Evolutionary conservation across 305 asterid species (phyloP).

Genomic region (Lippia alba): DNA sequence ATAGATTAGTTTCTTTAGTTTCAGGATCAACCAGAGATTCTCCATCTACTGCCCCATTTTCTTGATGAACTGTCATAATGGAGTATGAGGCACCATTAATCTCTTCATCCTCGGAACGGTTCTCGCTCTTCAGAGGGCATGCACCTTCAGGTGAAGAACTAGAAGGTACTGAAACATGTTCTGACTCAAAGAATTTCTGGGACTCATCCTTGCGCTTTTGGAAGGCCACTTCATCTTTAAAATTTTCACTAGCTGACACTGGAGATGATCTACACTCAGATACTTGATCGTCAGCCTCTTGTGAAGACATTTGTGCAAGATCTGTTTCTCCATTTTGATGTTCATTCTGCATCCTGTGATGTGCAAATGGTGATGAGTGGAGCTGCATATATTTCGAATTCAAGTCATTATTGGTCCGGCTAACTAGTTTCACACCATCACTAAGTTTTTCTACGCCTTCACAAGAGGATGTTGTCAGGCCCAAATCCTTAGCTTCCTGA

Average conservation of each 20-base stretch:
- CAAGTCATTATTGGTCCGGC: slow-evolving; percentile 26
- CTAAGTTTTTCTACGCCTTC: slow-evolving; percentile 32
- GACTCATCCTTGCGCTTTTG: slow-evolving; percentile 47
- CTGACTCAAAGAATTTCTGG: slow-evolving; percentile 39
- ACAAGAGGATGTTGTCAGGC: slow-evolving; percentile 30
- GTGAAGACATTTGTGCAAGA: slow-evolving; percentile 50
- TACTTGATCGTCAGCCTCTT: slow-evolving; percentile 50
- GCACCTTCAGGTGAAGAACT: slow-evolving; percentile 47
- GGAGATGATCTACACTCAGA: slow-evolving; percentile 49
- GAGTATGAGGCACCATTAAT: slow-evolving; percentile 53
- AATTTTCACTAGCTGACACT: slow-evolving; percentile 40
- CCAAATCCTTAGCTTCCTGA: slow-evolving; percentile 40
- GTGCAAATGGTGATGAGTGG: slow-evolving; percentile 35
- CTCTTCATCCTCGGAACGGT: slow-evolving; percentile 63
- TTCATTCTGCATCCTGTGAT: slow-evolving; percentile 34
- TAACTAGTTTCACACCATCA: slow-evolving; percentile 31
- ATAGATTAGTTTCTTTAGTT: slow-evolving; percentile 50
- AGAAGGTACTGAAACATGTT: slow-evolving; percentile 45
- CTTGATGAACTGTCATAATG: slow-evolving; percentile 51
- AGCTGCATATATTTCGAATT: slow-evolving; percentile 22
- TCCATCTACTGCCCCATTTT: slow-evolving; percentile 52
- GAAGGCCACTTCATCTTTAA: slow-evolving; percentile 44
- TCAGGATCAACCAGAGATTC: slow-evolving; percentile 53
- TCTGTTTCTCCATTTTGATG: slow-evolving; percentile 38
- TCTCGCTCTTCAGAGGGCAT: slow-evolving; percentile 41